Evolutionary conservation across 148 eudicot species (phyloP).

Genomic region (Amaranthus palmeri): DNA sequence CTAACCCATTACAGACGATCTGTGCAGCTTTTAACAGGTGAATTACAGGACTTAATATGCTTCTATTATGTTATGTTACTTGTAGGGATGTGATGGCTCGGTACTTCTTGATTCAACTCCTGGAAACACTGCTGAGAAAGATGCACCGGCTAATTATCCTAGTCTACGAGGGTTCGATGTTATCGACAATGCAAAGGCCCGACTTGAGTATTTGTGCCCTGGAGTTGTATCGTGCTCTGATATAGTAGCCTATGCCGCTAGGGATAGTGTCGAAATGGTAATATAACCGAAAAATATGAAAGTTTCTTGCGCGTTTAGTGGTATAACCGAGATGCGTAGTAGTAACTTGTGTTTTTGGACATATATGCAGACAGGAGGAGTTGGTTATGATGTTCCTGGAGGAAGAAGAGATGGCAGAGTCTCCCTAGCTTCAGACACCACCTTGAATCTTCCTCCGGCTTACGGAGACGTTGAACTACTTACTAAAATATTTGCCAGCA

Average conservation of each 20-base stretch:
- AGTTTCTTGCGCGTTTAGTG: too few species aligned
- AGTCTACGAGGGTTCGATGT: constrained; percentile 76
- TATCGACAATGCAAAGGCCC: constrained; percentile 66
- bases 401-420: constrained; percentile 25
- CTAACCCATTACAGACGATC: background rate
- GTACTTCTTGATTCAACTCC: constrained; percentile 69
- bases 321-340: too few species aligned
- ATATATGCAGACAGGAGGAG: constrained; percentile 11
- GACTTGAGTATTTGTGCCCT: constrained; percentile 45
- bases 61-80: background rate
- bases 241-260: constrained; percentile 28
- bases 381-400: background rate
- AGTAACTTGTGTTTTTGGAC: too few species aligned
- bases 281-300: background rate
- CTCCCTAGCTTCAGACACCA: constrained; percentile 26
- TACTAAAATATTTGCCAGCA: constrained; percentile 21
- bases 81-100: constrained; percentile 80
- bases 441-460: background rate
- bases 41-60: background rate
- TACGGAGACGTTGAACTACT: constrained; percentile 10
- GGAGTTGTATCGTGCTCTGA: constrained; percentile 42
- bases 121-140: constrained; percentile 68
- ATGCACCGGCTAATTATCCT: constrained; percentile 53
- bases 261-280: constrained; percentile 25
- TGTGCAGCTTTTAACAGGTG: background rate